Conservation (phyloP, 352 stramenopile species). For the Pythium monospermum region DNA sequence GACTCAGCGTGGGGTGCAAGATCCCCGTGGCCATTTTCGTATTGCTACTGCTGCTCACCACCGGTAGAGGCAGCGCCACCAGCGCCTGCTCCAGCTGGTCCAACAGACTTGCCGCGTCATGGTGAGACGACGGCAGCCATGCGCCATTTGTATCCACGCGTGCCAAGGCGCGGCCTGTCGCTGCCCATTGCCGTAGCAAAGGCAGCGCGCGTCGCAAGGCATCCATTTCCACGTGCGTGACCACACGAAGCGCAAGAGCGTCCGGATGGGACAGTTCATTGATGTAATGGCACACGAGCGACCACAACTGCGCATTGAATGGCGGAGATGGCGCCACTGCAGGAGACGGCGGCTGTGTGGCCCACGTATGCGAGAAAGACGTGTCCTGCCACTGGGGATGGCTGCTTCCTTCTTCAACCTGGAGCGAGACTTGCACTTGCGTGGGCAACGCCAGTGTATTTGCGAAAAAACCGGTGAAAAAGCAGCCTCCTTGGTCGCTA, state of each 20-base stretch:
- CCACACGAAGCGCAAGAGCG: conserved; percentile 19
- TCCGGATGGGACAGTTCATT: conserved; percentile 44
- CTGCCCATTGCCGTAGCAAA: conserved; percentile 51
- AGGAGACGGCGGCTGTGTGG: conserved; percentile 16
- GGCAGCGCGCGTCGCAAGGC: conserved; percentile 43
- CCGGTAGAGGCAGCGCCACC: conserved; percentile 9
- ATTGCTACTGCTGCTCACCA: background rate
- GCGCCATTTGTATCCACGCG: conserved; percentile 27
- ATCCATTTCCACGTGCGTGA: conserved; percentile 46
- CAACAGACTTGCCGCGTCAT: conserved; percentile 50
- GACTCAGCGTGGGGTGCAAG: conserved; percentile 5
- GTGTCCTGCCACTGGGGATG: conserved; percentile 27
- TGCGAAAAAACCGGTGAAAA: conserved; percentile 57
- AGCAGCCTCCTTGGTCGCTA: conserved; percentile 37
- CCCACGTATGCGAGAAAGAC: conserved; percentile 32
- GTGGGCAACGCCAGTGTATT: conserved; percentile 43
- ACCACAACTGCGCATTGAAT: conserved; percentile 53
- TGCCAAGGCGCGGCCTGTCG: conserved; percentile 28
- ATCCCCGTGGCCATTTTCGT: no score
- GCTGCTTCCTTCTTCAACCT: conserved; percentile 39
- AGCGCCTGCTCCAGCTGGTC: conserved; percentile 54
- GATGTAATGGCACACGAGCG: conserved; percentile 52
- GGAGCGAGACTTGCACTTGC: conserved; percentile 39
- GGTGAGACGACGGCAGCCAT: conserved; percentile 45
- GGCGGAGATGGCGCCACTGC: conserved; percentile 15